phyloP scores from a whole-genome alignment of 352 stramenopile genomes.

The Pythium dissimile region DNA sequence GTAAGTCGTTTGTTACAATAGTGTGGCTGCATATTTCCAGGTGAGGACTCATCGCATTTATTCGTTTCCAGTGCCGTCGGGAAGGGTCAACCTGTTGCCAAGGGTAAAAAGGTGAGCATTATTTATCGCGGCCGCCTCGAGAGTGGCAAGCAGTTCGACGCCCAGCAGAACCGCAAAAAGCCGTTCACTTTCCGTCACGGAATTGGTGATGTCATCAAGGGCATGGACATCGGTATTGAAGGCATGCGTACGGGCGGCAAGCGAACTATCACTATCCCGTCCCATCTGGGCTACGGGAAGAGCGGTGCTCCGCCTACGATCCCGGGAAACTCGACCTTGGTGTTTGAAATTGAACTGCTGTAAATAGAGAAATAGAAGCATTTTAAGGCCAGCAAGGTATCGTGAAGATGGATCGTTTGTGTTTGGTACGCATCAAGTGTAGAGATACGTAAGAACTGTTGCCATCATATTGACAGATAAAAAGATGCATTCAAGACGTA shows the following conservation, averaged over 20 bases:
- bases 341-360: constrained; percentile 94
- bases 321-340: constrained; percentile 90
- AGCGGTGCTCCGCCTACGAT: constrained; percentile 77
- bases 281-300: constrained; percentile 93
- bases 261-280: constrained; percentile 91
- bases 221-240: constrained; percentile 94
- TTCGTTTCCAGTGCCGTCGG: constrained; percentile 46
- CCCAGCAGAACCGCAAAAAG: constrained; percentile 75
- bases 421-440: constrained; percentile 93
- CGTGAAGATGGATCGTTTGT: too few species aligned
- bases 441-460: constrained; percentile 21
- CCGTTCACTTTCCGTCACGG: constrained; percentile 84
- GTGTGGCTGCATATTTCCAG: background rate
- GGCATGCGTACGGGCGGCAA: constrained; percentile 87
- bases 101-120: constrained; percentile 77
- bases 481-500: too few species aligned
- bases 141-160: constrained; percentile 87
- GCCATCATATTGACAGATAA: too few species aligned
- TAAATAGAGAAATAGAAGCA: constrained; percentile 37
- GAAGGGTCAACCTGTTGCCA: constrained; percentile 55
- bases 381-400: too few species aligned
- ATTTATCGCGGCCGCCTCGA: constrained; percentile 75
- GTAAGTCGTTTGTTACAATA: constrained; percentile 33
- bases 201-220: constrained; percentile 92
- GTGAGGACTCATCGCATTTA: background rate